Base-by-base conservation (phyloP, 345 rosid species). In the Euphorbia pulcherrima region DNA sequence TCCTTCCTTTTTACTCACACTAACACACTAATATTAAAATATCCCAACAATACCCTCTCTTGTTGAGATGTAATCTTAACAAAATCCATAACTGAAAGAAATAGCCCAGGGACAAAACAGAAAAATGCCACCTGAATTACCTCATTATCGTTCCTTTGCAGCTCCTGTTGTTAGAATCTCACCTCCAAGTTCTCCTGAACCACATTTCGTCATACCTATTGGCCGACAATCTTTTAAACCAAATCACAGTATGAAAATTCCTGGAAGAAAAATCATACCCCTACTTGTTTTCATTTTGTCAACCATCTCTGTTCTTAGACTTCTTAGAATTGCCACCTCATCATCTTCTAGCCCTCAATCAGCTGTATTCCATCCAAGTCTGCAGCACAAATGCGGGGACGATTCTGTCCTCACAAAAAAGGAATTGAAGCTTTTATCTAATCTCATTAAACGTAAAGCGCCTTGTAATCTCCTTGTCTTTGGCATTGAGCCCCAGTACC, bases 381-480 rank as follows among this genome's bases (percentile, higher is more conserved):
- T 72, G 21, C 84, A 69, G 27, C 68, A 56, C 23, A 59, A 64
- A 16, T 81, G 83, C 71, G 56, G n/a, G 40, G 24, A 52, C 39
- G 50, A 41, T 62, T 80, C 40, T 63, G 14, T 50, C 65, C 88
- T 89, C 71, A 79, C 86, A 11, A 74, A 75, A 50, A 93, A 87
- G 79, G 98, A 93, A 77, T 77, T 83, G 75, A 78, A 71, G 65
- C 70, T 90, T 75, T 79, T 93, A 10, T 73, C 80, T 8, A 76
- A 81, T 44, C 75, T 85, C 44, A 39, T 93, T 47, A 73, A 75
- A 60, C 61, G 21, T 26, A 84, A 61, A 74, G 80, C 84, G 29
- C 98, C 96, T 46, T 88, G 98, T 84, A 90, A 87, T 72, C 82
- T 90, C 68, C 98, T 93, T 54, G 78, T 87, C 64, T 89, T 90